Evolutionary conservation across 164 flowering plant species (phyloP), one percentile per base, ranked within the genome.

Genomic region (Tetrastigma voinierianum): DNA sequence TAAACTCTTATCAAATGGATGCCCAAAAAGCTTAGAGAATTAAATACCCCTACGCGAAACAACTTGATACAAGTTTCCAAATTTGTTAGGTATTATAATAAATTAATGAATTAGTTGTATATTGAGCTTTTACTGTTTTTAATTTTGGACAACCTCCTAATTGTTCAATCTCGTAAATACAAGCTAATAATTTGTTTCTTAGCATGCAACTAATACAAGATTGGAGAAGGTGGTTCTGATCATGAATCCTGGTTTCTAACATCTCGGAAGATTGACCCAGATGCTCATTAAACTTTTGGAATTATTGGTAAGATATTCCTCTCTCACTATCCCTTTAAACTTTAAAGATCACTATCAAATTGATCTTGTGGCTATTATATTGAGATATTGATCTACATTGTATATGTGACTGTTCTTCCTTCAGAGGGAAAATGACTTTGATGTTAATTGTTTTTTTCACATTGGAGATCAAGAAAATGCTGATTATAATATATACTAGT

Each of bases 201-300:
- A 95, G 98, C 73, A 83, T 77, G 80, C 51, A 93, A 93, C 79
- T 85, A 83, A 74, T 96, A 96, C 81, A 84, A 90, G 77, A 85
- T 96, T 73, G 96, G 93, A 40, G 67, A 45, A 59, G 91, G 86
- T 62, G 87, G 82, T 51, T 83, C 95, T 72, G 70, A 86, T 55
- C 76, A 95, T 19, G 83, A 72, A 59, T 96, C 93, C 78, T 89
- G 89, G 93, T 96, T 96, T 78, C 82, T 80, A 61, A 89, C 98
- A 54, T 97, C 98, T 72, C 93, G 95, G 10, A 67, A 76, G 69
- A 71, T 93, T 74, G 78, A 65, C 71, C 90, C 97, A 52, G 90
- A 90, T 78, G 77, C 84, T 73, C 61, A 90, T 46, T 89, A 90
- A 78, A 92, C 71, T 45, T 96, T 96, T 77, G 99, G 98, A 55